Evolutionary conservation across 73 alveolate genomes (phyloP).

Genomic region (Stentor roeselii): DNA sequence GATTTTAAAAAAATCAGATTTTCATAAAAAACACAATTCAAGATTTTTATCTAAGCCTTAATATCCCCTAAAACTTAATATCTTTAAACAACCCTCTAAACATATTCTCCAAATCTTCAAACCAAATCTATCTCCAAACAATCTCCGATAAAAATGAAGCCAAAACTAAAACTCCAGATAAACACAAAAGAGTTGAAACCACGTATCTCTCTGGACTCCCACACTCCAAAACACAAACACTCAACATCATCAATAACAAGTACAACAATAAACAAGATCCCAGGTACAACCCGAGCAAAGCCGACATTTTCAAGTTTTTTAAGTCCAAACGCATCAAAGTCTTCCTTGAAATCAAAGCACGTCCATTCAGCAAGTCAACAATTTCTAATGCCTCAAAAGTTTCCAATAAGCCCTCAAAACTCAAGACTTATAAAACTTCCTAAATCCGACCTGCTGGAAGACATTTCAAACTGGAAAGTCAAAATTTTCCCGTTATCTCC

Average conservation of each 20-base stretch:
- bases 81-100: too few species aligned
- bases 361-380: background rate
- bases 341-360: background rate
- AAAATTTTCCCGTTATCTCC: background rate
- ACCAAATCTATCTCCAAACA: too few species aligned
- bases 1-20: too few species aligned
- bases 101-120: too few species aligned
- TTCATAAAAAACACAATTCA: too few species aligned
- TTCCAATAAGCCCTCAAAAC: constrained; percentile 57
- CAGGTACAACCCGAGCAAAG: background rate
- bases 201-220: background rate
- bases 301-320: background rate
- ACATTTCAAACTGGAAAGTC: background rate
- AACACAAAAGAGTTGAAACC: background rate
- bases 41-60: too few species aligned
- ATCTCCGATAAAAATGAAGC: too few species aligned
- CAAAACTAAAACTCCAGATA: background rate
- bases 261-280: background rate
- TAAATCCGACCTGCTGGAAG: constrained; percentile 43
- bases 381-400: too few species aligned
- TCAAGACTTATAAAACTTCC: constrained; percentile 40
- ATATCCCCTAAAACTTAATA: too few species aligned
- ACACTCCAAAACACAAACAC: background rate
- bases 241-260: background rate
- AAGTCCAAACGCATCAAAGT: background rate